Percentiles rank a stretch among this genome's conserved stretches.
These are phyloP conservation scores for Botrytis fragariae DNA, from an alignment of 2,329 filamentous ascomycete genomes.

Conservation along the genomic window DNA sequence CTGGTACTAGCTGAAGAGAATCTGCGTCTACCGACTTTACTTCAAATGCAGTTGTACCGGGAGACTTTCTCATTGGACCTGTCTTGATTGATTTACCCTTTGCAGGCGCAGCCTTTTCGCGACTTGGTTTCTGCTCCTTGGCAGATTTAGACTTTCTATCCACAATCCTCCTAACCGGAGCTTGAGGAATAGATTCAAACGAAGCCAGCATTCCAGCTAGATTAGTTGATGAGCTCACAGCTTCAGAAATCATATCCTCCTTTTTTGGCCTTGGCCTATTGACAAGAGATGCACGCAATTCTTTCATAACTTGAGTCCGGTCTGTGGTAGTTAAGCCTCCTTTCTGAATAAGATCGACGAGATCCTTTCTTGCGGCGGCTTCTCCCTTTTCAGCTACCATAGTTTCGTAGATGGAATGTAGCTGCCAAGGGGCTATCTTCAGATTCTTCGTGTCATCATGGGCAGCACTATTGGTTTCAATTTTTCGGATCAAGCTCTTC, in stretches of 20 bases:
- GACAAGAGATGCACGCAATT: slow-evolving; percentile 18
- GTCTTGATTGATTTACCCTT: slow-evolving; percentile 2
- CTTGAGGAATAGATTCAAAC: slow-evolving; percentile 10
- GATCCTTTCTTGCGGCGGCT: slow-evolving; percentile 1
- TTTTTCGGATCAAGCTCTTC: background rate
- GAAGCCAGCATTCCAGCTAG: slow-evolving; percentile 15
- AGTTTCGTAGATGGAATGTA: slow-evolving; percentile 17
- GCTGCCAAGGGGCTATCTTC: slow-evolving; percentile 13
- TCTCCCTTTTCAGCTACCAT: slow-evolving; percentile 19
- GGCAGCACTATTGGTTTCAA: background rate
- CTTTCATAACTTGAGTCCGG: slow-evolving; percentile 15
- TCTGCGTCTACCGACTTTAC: slow-evolving; percentile 34
- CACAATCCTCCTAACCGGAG: background rate
- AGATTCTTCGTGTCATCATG: background rate
- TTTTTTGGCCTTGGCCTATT: background rate
- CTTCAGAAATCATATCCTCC: background rate
- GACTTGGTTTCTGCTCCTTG: background rate
- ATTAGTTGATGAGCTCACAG: background rate
- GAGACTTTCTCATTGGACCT: slow-evolving; percentile 9
- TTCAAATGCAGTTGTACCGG: slow-evolving; percentile 23
- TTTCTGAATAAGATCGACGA: slow-evolving; percentile 18
- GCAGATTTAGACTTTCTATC: background rate
- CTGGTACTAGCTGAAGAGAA: slow-evolving; percentile 32
- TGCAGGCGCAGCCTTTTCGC: background rate
- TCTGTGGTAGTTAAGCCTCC: slow-evolving; percentile 19